Percentiles rank a stretch among this genome's conserved stretches.
phyloP scores from a whole-genome alignment of 352 stramenopile species.

The Pythium utonaiense region DNA sequence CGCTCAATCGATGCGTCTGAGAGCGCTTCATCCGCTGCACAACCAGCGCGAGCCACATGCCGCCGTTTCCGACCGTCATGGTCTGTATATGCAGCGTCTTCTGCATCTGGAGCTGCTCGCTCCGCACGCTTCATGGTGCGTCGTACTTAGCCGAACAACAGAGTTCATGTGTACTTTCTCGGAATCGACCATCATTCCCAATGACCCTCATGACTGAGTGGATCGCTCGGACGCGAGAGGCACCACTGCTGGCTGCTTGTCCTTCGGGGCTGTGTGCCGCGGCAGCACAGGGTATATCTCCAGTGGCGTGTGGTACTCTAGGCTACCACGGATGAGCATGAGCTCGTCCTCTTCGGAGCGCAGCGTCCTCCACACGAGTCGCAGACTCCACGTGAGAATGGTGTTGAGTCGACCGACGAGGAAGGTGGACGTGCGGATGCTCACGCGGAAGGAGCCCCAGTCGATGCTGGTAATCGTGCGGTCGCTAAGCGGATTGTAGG shows the following conservation, averaged over 20 bases:
- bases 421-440: constrained; percentile 16
- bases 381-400: constrained; percentile 19
- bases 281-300: constrained; percentile 12
- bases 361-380: constrained; percentile 13
- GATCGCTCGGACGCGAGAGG: not conserved
- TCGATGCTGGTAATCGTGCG: constrained; percentile 1
- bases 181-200: not conserved
- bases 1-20: not conserved
- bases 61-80: not conserved
- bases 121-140: not conserved
- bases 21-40: not conserved
- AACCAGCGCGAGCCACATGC: not conserved
- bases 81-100: not conserved
- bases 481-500: constrained; percentile 18
- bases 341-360: constrained; percentile 14
- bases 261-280: not conserved
- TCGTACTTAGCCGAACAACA: not conserved
- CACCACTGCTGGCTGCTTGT: not conserved
- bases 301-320: constrained; percentile 22
- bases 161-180: not conserved
- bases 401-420: constrained; percentile 12
- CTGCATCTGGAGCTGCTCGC: not conserved
- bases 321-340: constrained; percentile 8
- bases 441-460: constrained; percentile 11
- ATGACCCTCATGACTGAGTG: not conserved